Base-by-base conservation (phyloP, 2,329 filamentous ascomycete genomes). In the Fusarium phyllophilum region DNA sequence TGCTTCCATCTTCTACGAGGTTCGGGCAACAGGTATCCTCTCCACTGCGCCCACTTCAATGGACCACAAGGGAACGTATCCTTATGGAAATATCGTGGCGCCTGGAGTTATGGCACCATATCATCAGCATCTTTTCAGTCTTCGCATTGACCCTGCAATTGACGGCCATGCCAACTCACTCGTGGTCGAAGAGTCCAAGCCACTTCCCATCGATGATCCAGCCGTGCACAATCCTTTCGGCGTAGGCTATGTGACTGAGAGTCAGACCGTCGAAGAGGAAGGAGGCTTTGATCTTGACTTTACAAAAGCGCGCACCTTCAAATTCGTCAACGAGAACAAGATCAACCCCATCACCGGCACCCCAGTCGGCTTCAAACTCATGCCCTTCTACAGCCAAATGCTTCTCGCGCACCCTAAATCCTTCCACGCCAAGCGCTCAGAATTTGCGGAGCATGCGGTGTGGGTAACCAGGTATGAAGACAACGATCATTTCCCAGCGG, bases 111-210 rank as follows among this genome's bases (percentile, higher is more conserved):
- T 92, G 10, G 91, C 91, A 0, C 89, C 90, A 29, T 91, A 92
- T 77, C 91, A 93, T 68, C 91, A 93, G 77, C 90, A 93, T 79
- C 85, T 93, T 42, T 93, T 93, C 77, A 87, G 84, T n/a, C 79
- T 90, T 36, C 86, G 90, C 1, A 88, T 93, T n/a, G 91, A 93
- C 74, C 89, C 90, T 0, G 88, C 89, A 6, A 83, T 92, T 45
- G 90, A 92, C 73, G 89, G 90, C 1, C 83, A 87, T 73, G 78
- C 80, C 4, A 92, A 92, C 78, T 88, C 88, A 0, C 80, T 91
- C 3, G 77, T 81, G 4, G 67, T 83, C 1, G 82, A 85, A 33
- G 83, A 85, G 42, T 80, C 81, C 2, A 72, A 79, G 12, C 54
- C 83, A 0, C 82, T 91, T 75, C 85, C 87, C 0, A 80, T 85